Evolutionary conservation across 257 asterid genomes (phyloP), one percentile per base, ranked within the genome.

Genomic region (Capsicum rhomboideum): DNA sequence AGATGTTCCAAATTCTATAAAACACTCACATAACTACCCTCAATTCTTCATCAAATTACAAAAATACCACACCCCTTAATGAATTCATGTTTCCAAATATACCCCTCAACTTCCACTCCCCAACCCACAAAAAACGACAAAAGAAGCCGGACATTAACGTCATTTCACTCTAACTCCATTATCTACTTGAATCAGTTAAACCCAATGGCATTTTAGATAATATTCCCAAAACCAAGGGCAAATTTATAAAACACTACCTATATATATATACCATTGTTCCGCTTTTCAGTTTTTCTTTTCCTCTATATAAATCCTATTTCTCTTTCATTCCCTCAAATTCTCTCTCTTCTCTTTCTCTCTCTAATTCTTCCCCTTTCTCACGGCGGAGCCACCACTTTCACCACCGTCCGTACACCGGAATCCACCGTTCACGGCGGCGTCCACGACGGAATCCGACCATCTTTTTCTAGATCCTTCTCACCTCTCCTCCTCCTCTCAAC

Each of bases 341-440:
- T 63, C 68, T 52, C 34, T 26, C 21, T 61, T 49, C 28, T 85
- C 23, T 72, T 64, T 82, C 85, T 66, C 82, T 40, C 1, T 8
- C 40, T 37, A 55, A 50, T n/a, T 54, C 72, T 11, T 42, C 84
- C 4, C 86, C 11, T 85, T 87, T 20, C 83, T 6, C 23, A n/a
- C 88, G 89, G 90, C 88, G 85, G 88, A 20, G 88, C 81, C 58
- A 50, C 89, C 71, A 2, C 77, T 56, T 53, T 7, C n/a, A n/a
- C 84, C 80, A 83, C 87, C 87, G 52, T 18, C 83, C 63, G 66
- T 44, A 31, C 23, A 17, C 69, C 87, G 86, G 88, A 85, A 87
- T 78, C 88, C 83, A 63, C 86, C 86, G 40, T 34, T 5, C 40
- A 34, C 40, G 40, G 40, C 40, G 40, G 40, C 44, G 31, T 4